Evolutionary conservation across 1,139 yeast genomes (phyloP), one percentile per base, ranked within the genome.

Genomic region (Oligophagozyma castellii): DNA sequence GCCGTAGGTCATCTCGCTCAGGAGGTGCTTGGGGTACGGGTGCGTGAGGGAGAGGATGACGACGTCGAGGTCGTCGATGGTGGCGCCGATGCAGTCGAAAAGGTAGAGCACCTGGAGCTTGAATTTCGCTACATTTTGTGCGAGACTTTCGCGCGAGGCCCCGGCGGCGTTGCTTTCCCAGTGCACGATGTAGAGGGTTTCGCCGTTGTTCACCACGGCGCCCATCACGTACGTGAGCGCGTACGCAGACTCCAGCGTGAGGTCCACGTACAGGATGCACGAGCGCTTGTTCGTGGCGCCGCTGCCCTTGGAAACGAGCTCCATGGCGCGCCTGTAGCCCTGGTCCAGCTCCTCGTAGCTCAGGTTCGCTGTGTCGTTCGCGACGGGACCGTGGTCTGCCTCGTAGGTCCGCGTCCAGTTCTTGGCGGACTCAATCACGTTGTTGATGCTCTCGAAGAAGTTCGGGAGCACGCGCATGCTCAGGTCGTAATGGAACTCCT

Each of bases 191-290:
- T 80, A 81, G 30, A 86, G 56, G 1, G 84, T 84, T 34, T 84
- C 79, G 0, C 92, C 92, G 45, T 81, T 92, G 16, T 77, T 78
- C 30, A 84, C 62, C 1, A 84, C 79, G 0, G 94, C 73, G 2
- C 95, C 95, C 40, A 86, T 65, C 27, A 86, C 71, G 83, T 95
- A 86, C 45, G 83, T 93, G 25, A 86, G 62, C 0, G 95, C 93
- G 53, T 79, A 81, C 21, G 68, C 65, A 3, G 94, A 77, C 45
- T 83, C 95, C 1, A 86, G 83, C 2, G 89, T 76, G 43, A 80
- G 67, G 49, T 81, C 94, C 59, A 79, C 70, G 46, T 89, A 80
- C 19, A 79, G 67, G 32, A 81, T 60, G 53, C 74, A 81, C 53
- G 79, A 69, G n/a, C 35, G 71, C 69, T 34, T 83, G 46, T 26